Conservation (phyloP, 495 filamentous ascomycete genomes). For the Penicillium paradoxum region DNA sequence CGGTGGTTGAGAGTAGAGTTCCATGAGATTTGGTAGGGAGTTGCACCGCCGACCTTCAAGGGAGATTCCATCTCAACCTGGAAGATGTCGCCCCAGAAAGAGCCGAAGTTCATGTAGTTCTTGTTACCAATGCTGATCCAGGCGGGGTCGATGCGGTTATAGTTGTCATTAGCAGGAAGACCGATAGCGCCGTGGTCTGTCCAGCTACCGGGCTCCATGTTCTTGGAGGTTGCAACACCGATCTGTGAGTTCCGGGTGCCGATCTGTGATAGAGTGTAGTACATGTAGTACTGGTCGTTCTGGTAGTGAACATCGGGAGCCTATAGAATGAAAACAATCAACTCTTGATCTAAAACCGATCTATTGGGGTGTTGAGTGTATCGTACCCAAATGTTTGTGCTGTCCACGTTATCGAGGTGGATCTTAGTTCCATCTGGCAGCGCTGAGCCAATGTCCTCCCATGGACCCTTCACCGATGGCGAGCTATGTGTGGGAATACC, state of each 20-base stretch:
- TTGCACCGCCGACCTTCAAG: slow-evolving; percentile 30
- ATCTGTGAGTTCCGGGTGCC: slow-evolving; percentile 61
- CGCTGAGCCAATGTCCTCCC: slow-evolving; percentile 54
- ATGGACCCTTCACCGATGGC: slow-evolving; percentile 55
- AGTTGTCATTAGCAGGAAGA: slow-evolving; percentile 44
- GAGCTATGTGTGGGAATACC: slow-evolving; percentile 57
- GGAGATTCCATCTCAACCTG: slow-evolving; percentile 52
- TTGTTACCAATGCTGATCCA: slow-evolving; percentile 44
- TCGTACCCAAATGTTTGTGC: slow-evolving; percentile 55
- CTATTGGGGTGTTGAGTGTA: neutral
- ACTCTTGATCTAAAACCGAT: too few relatives aligned
- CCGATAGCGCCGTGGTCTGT: slow-evolving; percentile 48
- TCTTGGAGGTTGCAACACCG: slow-evolving; percentile 61
- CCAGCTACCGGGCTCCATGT: slow-evolving; percentile 58
- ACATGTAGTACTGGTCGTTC: slow-evolving; percentile 59
- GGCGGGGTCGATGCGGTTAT: slow-evolving; percentile 71
- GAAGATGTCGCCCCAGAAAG: slow-evolving; percentile 65
- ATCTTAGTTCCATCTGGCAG: slow-evolving; percentile 57
- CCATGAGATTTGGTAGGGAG: slow-evolving; percentile 49
- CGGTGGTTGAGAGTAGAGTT: slow-evolving; percentile 49
- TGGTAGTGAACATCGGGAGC: slow-evolving; percentile 62
- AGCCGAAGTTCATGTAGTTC: slow-evolving; percentile 60
- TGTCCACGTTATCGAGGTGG: slow-evolving; percentile 40
- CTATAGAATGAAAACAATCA: slow-evolving; percentile 26
- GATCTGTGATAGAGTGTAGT: slow-evolving; percentile 64